Conservation (phyloP, 306 rosid species). For the Boehmeria nivea region DNA sequence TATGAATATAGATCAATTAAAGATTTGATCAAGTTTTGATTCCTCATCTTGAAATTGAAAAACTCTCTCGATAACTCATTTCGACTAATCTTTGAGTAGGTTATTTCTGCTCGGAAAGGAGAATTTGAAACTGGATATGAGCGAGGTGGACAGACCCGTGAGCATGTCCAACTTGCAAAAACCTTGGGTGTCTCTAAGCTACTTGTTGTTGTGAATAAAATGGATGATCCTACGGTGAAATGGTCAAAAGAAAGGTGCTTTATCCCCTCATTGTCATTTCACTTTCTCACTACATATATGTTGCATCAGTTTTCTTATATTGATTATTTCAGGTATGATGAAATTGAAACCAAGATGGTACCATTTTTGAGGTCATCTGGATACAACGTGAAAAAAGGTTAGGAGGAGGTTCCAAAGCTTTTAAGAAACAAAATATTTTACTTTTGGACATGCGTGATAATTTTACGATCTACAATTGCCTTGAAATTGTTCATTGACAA, state of each 20-base stretch:
- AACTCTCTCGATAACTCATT: not conserved
- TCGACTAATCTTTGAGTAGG: constrained; percentile 37
- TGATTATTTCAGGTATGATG: constrained; percentile 62
- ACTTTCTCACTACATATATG: not conserved
- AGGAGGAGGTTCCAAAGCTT: constrained; percentile 5
- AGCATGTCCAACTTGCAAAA: constrained; percentile 95
- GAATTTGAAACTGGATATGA: constrained; percentile 99
- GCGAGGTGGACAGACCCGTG: constrained; percentile 99
- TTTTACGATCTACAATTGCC: not conserved
- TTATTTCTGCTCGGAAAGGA: constrained; percentile 96
- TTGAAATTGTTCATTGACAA: not conserved
- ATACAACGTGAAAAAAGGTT: constrained; percentile 96
- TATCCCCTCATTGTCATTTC: not conserved
- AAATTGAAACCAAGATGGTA: constrained; percentile 81
- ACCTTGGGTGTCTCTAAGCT: constrained; percentile 90
- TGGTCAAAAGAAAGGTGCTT: constrained; percentile 95
- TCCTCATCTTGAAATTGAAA: not conserved
- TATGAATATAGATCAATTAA: not conserved
- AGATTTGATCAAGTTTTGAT: not conserved
- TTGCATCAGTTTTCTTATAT: not conserved
- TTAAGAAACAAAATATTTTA: not conserved
- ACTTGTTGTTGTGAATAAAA: constrained; percentile 85
- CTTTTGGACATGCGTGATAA: not conserved
- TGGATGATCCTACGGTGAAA: constrained; percentile 93
- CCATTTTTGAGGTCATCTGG: constrained; percentile 86